phyloP scores from a whole-genome alignment of 176 grass and related monocot genomes.

The Cocos nucifera region DNA sequence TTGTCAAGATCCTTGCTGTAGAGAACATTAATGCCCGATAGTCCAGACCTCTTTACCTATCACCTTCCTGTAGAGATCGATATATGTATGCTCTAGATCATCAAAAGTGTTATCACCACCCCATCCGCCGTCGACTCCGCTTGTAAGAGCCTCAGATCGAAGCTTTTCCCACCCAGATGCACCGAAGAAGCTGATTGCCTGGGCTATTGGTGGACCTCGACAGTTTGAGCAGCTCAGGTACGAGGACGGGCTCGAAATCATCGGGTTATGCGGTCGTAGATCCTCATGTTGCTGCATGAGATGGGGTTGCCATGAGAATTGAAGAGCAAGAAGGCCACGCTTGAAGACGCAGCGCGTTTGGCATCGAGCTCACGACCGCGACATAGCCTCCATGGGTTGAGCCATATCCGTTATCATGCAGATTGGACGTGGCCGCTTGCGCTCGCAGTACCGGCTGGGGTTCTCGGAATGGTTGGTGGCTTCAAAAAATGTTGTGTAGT shows the following conservation, averaged over 20 bases:
- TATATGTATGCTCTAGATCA: constrained; percentile 29
- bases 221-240: constrained; percentile 21
- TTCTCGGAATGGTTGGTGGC: constrained; percentile 16
- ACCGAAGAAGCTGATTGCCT: constrained; percentile 18
- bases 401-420: constrained; percentile 29
- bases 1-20: constrained; percentile 4
- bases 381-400: constrained; percentile 25
- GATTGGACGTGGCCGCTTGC: not conserved
- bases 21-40: constrained; percentile 27
- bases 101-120: constrained; percentile 36
- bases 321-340: constrained; percentile 27
- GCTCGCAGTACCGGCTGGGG: constrained; percentile 18
- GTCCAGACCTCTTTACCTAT: constrained; percentile 35
- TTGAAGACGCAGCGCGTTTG: constrained; percentile 26
- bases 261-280: constrained; percentile 25
- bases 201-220: constrained; percentile 23
- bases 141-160: not conserved
- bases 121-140: constrained; percentile 27
- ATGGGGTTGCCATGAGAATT: not conserved
- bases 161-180: constrained; percentile 2
- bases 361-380: constrained; percentile 29
- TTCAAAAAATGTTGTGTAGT: constrained; percentile 5
- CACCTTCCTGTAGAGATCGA: constrained; percentile 25
- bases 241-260: constrained; percentile 6
- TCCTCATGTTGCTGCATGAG: not conserved